Conservation (phyloP, 192 early-diverging fungal genomes). For the Backusella macrospora region DNA sequence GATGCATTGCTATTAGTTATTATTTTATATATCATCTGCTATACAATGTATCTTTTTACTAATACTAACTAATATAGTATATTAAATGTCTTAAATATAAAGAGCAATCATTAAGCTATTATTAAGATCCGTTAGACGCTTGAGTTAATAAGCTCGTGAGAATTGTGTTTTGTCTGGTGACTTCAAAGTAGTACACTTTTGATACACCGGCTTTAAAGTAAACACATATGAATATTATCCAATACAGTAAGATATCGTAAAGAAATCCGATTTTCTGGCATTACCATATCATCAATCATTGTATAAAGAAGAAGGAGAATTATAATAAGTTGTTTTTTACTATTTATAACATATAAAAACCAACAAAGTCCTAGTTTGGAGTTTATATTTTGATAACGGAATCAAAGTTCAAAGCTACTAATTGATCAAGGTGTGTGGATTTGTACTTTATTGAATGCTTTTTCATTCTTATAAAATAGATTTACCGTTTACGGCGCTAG, state of each 20-base stretch:
- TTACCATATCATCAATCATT: neutral
- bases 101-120: neutral
- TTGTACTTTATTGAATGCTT: too few relatives aligned
- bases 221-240: slow-evolving; percentile 1
- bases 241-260: neutral
- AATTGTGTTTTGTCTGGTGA: neutral
- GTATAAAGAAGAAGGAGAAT: neutral
- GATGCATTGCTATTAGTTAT: neutral
- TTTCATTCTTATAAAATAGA: too few relatives aligned
- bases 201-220: neutral
- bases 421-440: too few relatives aligned
- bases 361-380: too few relatives aligned
- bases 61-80: neutral
- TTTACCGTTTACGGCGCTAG: too few relatives aligned
- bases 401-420: too few relatives aligned
- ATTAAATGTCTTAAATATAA: neutral
- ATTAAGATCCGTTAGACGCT: neutral
- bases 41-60: neutral
- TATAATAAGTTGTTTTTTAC: too few relatives aligned
- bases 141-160: slow-evolving; percentile 1
- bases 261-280: too few relatives aligned
- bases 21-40: neutral
- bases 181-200: neutral
- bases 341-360: too few relatives aligned
- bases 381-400: too few relatives aligned